Evolutionary conservation across 441 rosid genomes (phyloP).

Genomic region (Syzygium syzygioides): DNA sequence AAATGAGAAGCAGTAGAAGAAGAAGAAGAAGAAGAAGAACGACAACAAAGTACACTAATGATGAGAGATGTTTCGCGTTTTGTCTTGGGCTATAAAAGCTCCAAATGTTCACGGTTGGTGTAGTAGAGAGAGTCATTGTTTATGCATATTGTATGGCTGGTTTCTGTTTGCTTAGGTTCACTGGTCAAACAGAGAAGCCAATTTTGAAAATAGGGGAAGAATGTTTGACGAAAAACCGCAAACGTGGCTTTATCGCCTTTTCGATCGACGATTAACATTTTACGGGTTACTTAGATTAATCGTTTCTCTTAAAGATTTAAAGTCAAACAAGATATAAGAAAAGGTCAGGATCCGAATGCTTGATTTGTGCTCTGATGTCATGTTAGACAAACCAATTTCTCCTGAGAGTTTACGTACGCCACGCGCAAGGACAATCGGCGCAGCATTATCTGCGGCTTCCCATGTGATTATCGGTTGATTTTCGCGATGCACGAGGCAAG

Average conservation of each 20-base stretch:
- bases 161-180: not conserved
- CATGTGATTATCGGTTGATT: not conserved
- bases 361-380: not conserved
- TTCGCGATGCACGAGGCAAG: not conserved
- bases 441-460: not conserved
- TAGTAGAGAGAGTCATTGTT: not conserved
- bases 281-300: not conserved
- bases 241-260: not conserved
- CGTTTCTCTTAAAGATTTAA: not conserved
- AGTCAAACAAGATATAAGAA: not conserved
- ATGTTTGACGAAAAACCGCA: not conserved
- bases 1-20: not conserved
- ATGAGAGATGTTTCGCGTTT: not conserved
- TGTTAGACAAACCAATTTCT: not conserved
- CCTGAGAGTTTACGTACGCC: not conserved
- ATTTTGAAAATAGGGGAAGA: not conserved
- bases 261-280: not conserved
- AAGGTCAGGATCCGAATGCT: not conserved
- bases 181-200: not conserved
- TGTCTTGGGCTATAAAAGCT: not conserved
- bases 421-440: not conserved
- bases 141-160: not conserved
- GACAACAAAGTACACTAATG: not conserved
- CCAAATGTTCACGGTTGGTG: not conserved
- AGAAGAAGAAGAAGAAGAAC: not conserved